A percentile compares a stretch with the other conserved stretches of the same genome.
phyloP scores from a whole-genome alignment of 2,329 filamentous ascomycete species.

The Ophiostoma ips region DNA sequence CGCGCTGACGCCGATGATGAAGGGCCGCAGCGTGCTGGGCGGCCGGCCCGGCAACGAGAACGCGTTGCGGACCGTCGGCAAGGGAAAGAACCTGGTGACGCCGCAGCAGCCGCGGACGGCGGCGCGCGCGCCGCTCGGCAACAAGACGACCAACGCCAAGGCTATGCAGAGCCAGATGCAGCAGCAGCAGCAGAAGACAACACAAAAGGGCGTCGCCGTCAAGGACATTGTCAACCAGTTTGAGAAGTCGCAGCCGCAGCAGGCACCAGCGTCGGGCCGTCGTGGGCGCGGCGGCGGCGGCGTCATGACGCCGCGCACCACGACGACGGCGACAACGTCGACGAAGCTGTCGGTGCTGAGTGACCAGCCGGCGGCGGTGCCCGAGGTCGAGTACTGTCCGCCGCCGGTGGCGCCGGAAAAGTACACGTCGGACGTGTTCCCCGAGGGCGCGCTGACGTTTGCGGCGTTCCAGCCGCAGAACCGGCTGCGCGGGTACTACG shows the following conservation, averaged over 20 bases:
- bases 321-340: slow-evolving; percentile 27
- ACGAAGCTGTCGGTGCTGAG: slow-evolving; percentile 51
- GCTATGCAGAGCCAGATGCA: slow-evolving; percentile 19
- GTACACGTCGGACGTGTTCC: slow-evolving; percentile 57
- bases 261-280: slow-evolving; percentile 43
- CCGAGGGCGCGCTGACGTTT: slow-evolving; percentile 40
- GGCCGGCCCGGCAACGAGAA: slow-evolving; percentile 43
- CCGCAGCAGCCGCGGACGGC: slow-evolving; percentile 49
- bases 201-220: slow-evolving; percentile 31
- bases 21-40: slow-evolving; percentile 55
- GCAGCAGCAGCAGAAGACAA: slow-evolving; percentile 6
- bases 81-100: slow-evolving; percentile 56
- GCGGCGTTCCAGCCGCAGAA: slow-evolving; percentile 45
- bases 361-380: background rate
- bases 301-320: slow-evolving; percentile 32
- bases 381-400: slow-evolving; percentile 65
- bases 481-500: slow-evolving; percentile 46
- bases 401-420: slow-evolving; percentile 49
- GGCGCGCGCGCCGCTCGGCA: slow-evolving; percentile 64
- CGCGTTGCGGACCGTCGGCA: slow-evolving; percentile 30
- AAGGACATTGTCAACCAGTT: slow-evolving; percentile 44
- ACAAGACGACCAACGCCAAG: slow-evolving; percentile 95
- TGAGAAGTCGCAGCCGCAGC: slow-evolving; percentile 36
- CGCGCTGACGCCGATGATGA: slow-evolving; percentile 62
- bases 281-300: slow-evolving; percentile 47